Evolutionary conservation across 441 rosid species (phyloP).

Genomic region (Monsonia emarginata): DNA sequence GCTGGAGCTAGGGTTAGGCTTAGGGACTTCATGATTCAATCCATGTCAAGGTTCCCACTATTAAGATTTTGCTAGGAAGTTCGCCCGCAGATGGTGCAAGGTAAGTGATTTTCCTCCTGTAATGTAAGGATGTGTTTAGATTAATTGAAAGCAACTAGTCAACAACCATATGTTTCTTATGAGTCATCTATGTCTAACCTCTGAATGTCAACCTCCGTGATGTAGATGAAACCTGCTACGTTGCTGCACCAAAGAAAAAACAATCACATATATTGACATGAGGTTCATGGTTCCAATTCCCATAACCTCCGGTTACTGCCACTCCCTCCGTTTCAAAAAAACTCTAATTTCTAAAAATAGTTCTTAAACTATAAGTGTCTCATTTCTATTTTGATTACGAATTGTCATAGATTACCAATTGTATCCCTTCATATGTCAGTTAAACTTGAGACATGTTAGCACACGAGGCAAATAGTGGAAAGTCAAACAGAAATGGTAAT

Average conservation of each 20-base stretch:
- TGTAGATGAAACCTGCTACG: conserved; percentile 18
- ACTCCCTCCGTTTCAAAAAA: too few species aligned
- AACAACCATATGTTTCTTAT: not conserved
- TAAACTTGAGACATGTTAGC: too few species aligned
- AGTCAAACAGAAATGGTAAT: too few species aligned
- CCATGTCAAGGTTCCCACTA: conserved; percentile 70
- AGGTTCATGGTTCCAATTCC: too few species aligned
- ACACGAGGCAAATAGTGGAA: too few species aligned
- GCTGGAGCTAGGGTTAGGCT: not conserved
- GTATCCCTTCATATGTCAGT: too few species aligned
- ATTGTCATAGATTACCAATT: too few species aligned
- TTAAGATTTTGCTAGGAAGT: conserved; percentile 55
- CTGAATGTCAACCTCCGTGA: conserved; percentile 17
- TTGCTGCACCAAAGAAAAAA: conserved; percentile 7
- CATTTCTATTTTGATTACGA: too few species aligned
- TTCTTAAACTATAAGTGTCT: too few species aligned
- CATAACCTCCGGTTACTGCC: too few species aligned
- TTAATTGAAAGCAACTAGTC: not conserved
- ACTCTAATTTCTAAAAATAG: too few species aligned
- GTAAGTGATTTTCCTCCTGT: conserved; percentile 59
- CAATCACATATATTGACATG: not conserved
- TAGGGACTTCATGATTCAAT: conserved; percentile 46
- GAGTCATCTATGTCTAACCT: conserved; percentile 8
- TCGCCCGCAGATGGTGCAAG: conserved; percentile 62
- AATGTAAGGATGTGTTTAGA: not conserved